Evolutionary conservation across 352 stramenopile genomes (phyloP).

Genomic region (Plasmopara halstedii): DNA sequence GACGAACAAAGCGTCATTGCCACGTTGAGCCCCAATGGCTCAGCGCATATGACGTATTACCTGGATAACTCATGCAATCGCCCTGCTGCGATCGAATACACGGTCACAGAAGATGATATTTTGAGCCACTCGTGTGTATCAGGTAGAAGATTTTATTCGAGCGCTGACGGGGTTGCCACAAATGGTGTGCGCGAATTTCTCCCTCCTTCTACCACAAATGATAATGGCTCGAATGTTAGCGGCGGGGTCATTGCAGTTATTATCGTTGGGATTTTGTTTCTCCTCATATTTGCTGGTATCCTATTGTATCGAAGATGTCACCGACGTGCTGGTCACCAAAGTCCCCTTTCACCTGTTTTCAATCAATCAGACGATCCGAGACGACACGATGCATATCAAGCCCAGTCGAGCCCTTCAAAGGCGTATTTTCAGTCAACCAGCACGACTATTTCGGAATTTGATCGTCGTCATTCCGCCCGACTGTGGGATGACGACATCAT

Average conservation of each 20-base stretch:
- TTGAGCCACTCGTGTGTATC: constrained; percentile 4
- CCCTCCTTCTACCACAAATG: constrained; percentile 4
- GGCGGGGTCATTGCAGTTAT: constrained; percentile 16
- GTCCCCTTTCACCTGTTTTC: background rate
- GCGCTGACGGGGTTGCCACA: constrained; percentile 3
- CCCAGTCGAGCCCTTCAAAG: constrained; percentile 14
- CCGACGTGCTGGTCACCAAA: background rate
- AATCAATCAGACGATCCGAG: constrained; percentile 1
- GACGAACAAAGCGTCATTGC: constrained; percentile 18
- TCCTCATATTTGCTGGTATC: constrained; percentile 9
- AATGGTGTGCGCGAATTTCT: constrained; percentile 6
- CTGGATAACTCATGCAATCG: constrained; percentile 10
- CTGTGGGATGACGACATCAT: constrained; percentile 36
- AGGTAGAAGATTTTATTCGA: constrained; percentile 23
- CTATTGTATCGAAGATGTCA: constrained; percentile 8
- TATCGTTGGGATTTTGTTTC: constrained; percentile 10
- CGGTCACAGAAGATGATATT: constrained; percentile 11
- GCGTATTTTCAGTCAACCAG: constrained; percentile 2
- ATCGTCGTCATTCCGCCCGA: constrained; percentile 3
- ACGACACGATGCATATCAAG: constrained; percentile 11
- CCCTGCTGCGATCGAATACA: background rate
- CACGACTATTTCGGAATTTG: constrained; percentile 9
- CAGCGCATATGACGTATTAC: constrained; percentile 20
- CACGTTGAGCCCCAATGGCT: constrained; percentile 18
- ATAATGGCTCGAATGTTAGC: constrained; percentile 9